Evolutionary conservation across 192 early-diverging fungal genomes (phyloP), one percentile per base, ranked within the genome.

Genomic region (Chytriomyces confervae): DNA sequence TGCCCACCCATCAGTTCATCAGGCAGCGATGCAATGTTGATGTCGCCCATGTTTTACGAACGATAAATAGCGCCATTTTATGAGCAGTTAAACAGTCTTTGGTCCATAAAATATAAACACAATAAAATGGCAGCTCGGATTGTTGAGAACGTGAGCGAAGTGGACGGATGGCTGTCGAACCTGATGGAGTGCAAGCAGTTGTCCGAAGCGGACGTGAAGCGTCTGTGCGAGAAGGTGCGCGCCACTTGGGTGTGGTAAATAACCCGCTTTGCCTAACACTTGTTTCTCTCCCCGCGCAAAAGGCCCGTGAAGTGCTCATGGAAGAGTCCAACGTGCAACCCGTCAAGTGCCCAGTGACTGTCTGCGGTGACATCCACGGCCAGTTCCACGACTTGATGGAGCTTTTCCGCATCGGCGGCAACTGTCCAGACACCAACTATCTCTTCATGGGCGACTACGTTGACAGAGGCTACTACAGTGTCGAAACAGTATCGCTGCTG

Each of bases 381-480:
- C 97, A 98, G 79, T 98, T 98, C 81, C 93, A 96, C 84, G 97
- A 98, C 84, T 84, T 98, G 45, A 94, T 93, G 83, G 93, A 98
- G 79, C 91, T 98, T 29, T 96, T 98, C 79, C 84, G 86, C 73
- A 95, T 96, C 69, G 97, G 97, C 77, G 96, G 95, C 66, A 94
- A 96, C 79, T 95, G 91, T 69, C 97, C 97, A 5, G 94, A 96
- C 74, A 98, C 97, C 53, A 98, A 97, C 84, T 98, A 98, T 77
- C 86, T 98, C 72, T 98, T 98, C 82, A 95, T 98, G 93, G 97
- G 94, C 82, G 96, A 97, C 81, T 97, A 96, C 87, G 96, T 98
- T 11, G 96, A 98, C 87, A 91, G 95, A 73, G 96, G 96, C 50
- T 95, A 94, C 81, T 97, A 98, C 84, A 94, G 92, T 69, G 96